Evolutionary conservation across 2,329 filamentous ascomycete species (phyloP), one percentile per base, ranked within the genome.

Genomic region (Colletotrichum tofieldiae): DNA sequence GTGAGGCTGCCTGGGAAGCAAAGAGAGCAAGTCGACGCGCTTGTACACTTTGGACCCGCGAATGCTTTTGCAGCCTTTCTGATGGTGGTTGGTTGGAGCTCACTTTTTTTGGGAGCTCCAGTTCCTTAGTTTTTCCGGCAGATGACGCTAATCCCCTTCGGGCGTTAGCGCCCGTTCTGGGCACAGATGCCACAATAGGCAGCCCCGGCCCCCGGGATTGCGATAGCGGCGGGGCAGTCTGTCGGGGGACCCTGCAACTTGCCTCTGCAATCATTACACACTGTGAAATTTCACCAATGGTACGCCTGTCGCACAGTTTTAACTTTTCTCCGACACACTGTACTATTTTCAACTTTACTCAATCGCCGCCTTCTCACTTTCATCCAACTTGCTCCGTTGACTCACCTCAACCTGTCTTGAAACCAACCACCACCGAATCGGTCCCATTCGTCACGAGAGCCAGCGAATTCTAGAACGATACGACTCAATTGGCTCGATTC

Each of bases 1-100:
- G 71, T 60, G 63, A 71, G 56, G 67, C 54, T 73, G 73, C 66
- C 54, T 69, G 51, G 37, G 83, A 82, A 78, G 77, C 79, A 76
- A 76, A 54, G 32, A 52, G 62, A 68, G 60, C 60, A 67, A 64
- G 47, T 55, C 49, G 60, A 74, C 72, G 73, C 73, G 73, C 69
- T 26, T 69, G 45, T 60, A 45, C 37, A 58, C 52, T 52, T 63
- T 59, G 65, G 65, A 72, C 69, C 65, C 69, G 69, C 69, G 65
- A 69, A 69, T 65, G 69, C 69, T 72, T 72, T 72, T 72, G 69
- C 65, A 69, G 69, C 69, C 69, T 69, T 59, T 72, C 69, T 49
- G 59, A 58, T 49, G 65, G 65, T 60, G 59, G 69, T 47, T 69
- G 65, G 66, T 61, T 72, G 47, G 59, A 72, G 69, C 65, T 72